phyloP scores from a whole-genome alignment of 192 early-diverging fungal species.

The Coemansia sp. region DNA sequence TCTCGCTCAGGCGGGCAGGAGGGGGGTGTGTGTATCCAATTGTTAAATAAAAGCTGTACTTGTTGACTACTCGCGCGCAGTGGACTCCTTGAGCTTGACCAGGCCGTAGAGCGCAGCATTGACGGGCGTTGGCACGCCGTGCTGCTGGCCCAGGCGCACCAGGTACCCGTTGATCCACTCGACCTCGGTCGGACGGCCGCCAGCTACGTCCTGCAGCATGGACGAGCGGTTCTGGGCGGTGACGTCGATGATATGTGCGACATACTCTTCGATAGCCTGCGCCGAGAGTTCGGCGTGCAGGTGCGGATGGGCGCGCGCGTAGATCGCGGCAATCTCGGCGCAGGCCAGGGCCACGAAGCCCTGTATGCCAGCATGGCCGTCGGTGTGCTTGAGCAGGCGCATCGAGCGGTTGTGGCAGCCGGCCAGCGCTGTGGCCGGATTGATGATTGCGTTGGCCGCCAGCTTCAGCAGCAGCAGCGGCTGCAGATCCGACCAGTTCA shows the following conservation, averaged over 20 bases:
- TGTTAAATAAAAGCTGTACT: too few relatives aligned
- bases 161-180: conserved; percentile 60
- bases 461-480: conserved; percentile 54
- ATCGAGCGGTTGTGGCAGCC: conserved; percentile 51
- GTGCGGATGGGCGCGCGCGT: conserved; percentile 38
- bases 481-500: conserved; percentile 48
- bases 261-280: conserved; percentile 35
- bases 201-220: conserved; percentile 51
- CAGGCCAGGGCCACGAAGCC: conserved; percentile 25
- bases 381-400: too few relatives aligned
- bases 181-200: conserved; percentile 48
- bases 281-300: conserved; percentile 30
- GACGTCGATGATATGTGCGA: conserved; percentile 29
- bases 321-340: conserved; percentile 30
- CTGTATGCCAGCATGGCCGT: neutral
- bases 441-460: conserved; percentile 63
- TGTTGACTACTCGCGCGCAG: too few relatives aligned
- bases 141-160: conserved; percentile 43
- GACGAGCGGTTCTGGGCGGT: conserved; percentile 51
- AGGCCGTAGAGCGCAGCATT: conserved; percentile 37
- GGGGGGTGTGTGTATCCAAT: too few relatives aligned
- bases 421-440: conserved; percentile 60
- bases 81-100: conserved; percentile 43
- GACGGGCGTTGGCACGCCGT: conserved; percentile 45
- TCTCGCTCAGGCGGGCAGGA: too few relatives aligned